Conservation (phyloP, 2,329 filamentous ascomycete genomes). For the Graphilbum fragrans region DNA sequence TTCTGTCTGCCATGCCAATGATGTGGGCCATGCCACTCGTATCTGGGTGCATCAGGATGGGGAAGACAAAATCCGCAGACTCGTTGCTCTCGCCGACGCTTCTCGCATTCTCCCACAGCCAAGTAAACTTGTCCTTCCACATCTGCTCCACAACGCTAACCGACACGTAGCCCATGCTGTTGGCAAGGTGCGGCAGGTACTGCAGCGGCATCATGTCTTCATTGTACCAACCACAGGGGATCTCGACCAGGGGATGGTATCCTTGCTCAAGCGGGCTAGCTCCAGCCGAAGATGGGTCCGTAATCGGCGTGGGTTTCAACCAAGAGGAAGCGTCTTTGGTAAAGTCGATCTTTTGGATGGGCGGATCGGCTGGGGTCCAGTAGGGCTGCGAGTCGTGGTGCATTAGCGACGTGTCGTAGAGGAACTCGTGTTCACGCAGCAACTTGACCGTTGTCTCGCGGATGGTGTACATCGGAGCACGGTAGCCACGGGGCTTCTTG, state of each 20-base stretch:
- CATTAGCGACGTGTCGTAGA: constrained; percentile 56
- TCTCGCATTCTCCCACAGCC: constrained; percentile 29
- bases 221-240: constrained; percentile 51
- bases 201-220: constrained; percentile 54
- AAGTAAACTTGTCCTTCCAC: constrained; percentile 51
- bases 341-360: constrained; percentile 34
- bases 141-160: constrained; percentile 45
- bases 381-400: constrained; percentile 54
- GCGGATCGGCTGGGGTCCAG: constrained; percentile 30
- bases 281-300: constrained; percentile 43
- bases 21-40: constrained; percentile 48
- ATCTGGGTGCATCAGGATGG: constrained; percentile 66
- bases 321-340: constrained; percentile 27
- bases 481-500: constrained; percentile 57
- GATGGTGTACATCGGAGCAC: constrained; percentile 59
- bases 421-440: constrained; percentile 52
- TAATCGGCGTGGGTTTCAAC: constrained; percentile 4
- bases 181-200: constrained; percentile 55
- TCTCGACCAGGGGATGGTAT: constrained; percentile 39
- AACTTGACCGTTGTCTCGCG: constrained; percentile 46
- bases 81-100: constrained; percentile 14
- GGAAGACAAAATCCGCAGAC: constrained; percentile 49
- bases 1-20: constrained; percentile 33
- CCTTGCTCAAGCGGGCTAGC: constrained; percentile 23
- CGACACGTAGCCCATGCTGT: constrained; percentile 48